These are phyloP conservation scores for Wickerhamomyces sydowiorum DNA, from an alignment of 805 yeast species.

Conservation along the genomic window DNA sequence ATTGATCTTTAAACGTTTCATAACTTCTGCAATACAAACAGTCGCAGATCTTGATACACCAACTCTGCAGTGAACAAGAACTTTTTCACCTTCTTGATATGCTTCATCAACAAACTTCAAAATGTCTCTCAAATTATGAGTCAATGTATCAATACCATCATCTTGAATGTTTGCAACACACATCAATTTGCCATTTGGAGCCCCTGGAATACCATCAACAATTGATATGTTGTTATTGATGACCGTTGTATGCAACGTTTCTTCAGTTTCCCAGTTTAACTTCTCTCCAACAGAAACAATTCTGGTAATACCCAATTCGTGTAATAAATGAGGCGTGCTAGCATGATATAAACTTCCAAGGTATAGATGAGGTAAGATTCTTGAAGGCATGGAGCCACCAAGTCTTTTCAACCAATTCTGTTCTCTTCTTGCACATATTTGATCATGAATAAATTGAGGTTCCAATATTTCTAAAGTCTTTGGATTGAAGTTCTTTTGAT, in stretches of 20 bases:
- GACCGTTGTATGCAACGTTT: slow-evolving; percentile 8
- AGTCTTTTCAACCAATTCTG: slow-evolving; percentile 23
- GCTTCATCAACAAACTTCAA: slow-evolving; percentile 60
- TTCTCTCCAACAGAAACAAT: slow-evolving; percentile 85
- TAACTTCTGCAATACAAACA: slow-evolving; percentile 91
- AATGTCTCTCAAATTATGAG: slow-evolving; percentile 55
- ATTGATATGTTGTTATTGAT: slow-evolving; percentile 16
- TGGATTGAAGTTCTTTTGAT: slow-evolving; percentile 6
- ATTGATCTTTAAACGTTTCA: slow-evolving; percentile 64
- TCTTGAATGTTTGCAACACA: slow-evolving; percentile 73
- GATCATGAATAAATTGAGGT: slow-evolving; percentile 27
- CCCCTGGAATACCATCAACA: slow-evolving; percentile 6
- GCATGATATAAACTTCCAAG: slow-evolving; percentile 86
- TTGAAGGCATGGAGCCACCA: slow-evolving; percentile 75
- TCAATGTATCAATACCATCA: slow-evolving; percentile 82
- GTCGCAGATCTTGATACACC: slow-evolving; percentile 96
- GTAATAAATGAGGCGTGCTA: slow-evolving; percentile 55
- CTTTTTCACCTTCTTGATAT: slow-evolving; percentile 37
- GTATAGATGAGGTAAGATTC: slow-evolving; percentile 77
- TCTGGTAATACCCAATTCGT: slow-evolving; percentile 60
- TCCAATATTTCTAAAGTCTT: slow-evolving; percentile 11
- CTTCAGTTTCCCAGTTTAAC: slow-evolving; percentile 48
- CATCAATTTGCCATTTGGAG: slow-evolving; percentile 32
- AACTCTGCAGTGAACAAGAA: slow-evolving; percentile 88
- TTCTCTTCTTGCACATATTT: slow-evolving; percentile 24